Percentiles rank a stretch among this genome's conserved stretches.
Conservation (phyloP, 2,329 filamentous ascomycete genomes). For the Chaetomium sp. region DNA sequence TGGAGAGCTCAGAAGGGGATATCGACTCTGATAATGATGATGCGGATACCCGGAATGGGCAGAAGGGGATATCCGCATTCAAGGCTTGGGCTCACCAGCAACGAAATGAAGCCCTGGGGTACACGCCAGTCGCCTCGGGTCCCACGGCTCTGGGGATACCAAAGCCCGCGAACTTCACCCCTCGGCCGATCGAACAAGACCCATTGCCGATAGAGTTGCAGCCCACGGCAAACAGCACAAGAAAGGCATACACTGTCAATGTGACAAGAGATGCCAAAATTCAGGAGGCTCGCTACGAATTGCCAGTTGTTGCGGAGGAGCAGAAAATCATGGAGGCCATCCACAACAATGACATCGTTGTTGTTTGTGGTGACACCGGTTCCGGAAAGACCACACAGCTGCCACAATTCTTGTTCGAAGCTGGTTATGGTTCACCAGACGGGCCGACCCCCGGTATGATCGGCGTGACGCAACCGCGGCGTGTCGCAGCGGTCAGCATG, state of each 20-base stretch:
- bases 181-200: conserved; percentile 69
- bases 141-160: conserved; percentile 54
- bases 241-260: conserved; percentile 76
- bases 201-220: conserved; percentile 68
- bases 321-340: conserved; percentile 98
- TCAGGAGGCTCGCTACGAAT: conserved; percentile 73
- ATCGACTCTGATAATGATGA: conserved; percentile 40
- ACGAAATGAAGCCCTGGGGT: conserved; percentile 78
- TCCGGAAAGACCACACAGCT: conserved; percentile 98
- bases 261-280: conserved; percentile 72
- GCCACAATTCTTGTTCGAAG: conserved; percentile 93
- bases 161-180: conserved; percentile 63
- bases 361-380: conserved; percentile 92
- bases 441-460: conserved; percentile 89
- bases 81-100: conserved; percentile 90
- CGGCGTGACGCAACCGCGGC: conserved; percentile 88
- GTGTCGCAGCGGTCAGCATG: conserved; percentile 96
- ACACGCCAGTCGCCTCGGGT: conserved; percentile 50
- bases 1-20: conserved; percentile 28
- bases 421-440: conserved; percentile 78
- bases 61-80: conserved; percentile 67
- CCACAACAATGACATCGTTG: conserved; percentile 84
- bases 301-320: conserved; percentile 92
- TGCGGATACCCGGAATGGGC: conserved; percentile 39
- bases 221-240: conserved; percentile 58